Percentiles rank a stretch among this genome's conserved stretches.
These are phyloP conservation scores for Blastomyces gilchristii DNA, from an alignment of 2,329 filamentous ascomycete species.

Conservation along the genomic window DNA sequence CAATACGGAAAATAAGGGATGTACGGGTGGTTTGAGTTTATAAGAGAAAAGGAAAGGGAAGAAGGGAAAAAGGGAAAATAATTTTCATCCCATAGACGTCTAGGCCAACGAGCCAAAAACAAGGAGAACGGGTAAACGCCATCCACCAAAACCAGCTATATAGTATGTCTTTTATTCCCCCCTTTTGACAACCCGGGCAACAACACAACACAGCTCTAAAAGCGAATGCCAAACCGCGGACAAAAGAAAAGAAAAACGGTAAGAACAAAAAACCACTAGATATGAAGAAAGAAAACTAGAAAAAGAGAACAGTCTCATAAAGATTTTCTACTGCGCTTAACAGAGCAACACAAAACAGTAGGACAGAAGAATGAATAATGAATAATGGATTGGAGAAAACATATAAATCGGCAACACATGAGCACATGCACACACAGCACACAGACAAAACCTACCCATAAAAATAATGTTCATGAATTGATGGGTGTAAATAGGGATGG, in stretches of 20 bases:
- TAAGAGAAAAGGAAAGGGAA: neutral
- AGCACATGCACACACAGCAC: neutral
- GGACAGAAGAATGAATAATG: conserved; percentile 14
- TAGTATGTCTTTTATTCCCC: conserved; percentile 21
- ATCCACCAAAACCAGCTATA: conserved; percentile 23
- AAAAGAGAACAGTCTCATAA: conserved; percentile 19
- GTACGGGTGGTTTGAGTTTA: too few species aligned
- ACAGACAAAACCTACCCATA: neutral
- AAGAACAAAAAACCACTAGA: neutral
- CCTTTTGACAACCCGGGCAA: conserved; percentile 28
- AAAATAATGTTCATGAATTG: conserved; percentile 9
- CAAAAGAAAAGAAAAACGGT: neutral
- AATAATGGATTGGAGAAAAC: conserved; percentile 11
- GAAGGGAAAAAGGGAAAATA: neutral
- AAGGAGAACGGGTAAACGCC: conserved; percentile 25
- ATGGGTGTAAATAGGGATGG: conserved; percentile 12
- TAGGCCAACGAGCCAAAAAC: conserved; percentile 14
- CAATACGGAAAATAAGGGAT: too few species aligned
- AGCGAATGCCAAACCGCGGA: neutral
- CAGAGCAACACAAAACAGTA: neutral
- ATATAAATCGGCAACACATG: neutral
- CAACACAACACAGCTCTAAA: neutral
- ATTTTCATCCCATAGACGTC: neutral
- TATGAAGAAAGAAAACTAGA: neutral
- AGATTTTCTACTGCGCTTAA: too few species aligned